These are phyloP conservation scores for Rhododendron kiyosumense DNA, from an alignment of 148 eudicot species.

Conservation along the genomic window DNA sequence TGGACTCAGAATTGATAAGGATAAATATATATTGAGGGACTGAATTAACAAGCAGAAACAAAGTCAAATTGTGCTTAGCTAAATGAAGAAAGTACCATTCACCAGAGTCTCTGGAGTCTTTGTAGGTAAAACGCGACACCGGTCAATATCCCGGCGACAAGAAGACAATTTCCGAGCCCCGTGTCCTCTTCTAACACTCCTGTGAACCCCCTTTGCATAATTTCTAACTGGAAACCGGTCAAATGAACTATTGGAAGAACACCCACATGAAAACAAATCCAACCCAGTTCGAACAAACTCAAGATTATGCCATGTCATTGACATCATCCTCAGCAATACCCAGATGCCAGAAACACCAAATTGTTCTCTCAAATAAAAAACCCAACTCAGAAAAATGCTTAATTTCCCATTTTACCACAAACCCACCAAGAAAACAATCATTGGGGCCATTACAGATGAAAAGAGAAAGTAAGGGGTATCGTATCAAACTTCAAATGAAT, in stretches of 20 bases:
- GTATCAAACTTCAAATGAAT: background rate
- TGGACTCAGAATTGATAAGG: background rate
- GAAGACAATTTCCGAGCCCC: conserved; percentile 35
- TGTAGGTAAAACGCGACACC: conserved; percentile 46
- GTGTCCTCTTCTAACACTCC: conserved; percentile 24
- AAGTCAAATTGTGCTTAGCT: background rate
- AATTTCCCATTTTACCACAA: conserved; percentile 14
- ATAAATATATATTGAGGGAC: background rate
- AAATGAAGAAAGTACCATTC: conserved; percentile 38
- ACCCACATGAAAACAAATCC: conserved; percentile 58
- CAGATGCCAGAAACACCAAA: conserved; percentile 15
- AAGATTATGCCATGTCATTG: conserved; percentile 59
- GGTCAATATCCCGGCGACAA: conserved; percentile 34
- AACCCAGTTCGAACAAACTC: conserved; percentile 60
- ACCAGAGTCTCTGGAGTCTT: conserved; percentile 59
- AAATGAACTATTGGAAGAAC: conserved; percentile 48
- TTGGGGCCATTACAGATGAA: background rate
- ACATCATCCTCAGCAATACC: conserved; percentile 49
- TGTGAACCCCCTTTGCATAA: conserved; percentile 29
- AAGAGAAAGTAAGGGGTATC: background rate
- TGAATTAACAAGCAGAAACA: background rate
- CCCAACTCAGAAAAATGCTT: conserved; percentile 32
- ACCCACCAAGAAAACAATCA: conserved; percentile 18
- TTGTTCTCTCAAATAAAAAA: conserved; percentile 15
- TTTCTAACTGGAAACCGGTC: conserved; percentile 29